Base-by-base conservation (phyloP, 805 yeast genomes). In the Starmerella apis region DNA sequence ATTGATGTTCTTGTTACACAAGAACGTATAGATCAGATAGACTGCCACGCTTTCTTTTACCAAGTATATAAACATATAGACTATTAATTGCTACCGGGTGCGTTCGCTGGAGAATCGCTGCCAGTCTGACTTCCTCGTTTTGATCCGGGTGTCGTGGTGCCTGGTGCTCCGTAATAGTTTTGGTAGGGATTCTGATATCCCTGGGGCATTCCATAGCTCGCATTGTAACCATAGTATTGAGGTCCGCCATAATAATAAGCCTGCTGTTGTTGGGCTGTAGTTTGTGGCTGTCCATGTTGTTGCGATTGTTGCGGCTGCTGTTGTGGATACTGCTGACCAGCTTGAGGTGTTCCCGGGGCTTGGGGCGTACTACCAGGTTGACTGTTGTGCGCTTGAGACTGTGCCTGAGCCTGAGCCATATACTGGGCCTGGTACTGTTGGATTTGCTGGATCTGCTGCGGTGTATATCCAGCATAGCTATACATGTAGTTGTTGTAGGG, bases 381-480 rank as follows among this genome's bases (percentile, higher is more conserved):
- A n/a, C n/a, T n/a, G n/a, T n/a, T n/a, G n/a, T n/a, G n/a, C n/a
- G n/a, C n/a, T n/a, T n/a, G n/a, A n/a, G n/a, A n/a, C n/a, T n/a
- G n/a, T n/a, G n/a, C n/a, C n/a, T n/a, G n/a, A n/a, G 25, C 25
- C 35, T 27, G 35, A 3, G 45, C 45, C 35, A 30, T 4, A 14
- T 27, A 27, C 16, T 28, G 45, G 4, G 45, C 35, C 25, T 42
- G 45, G n/a, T 27, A 19, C 16, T 42, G 35, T 11, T 30, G 45
- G 19, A 27, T 16, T 19, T 42, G 45, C 35, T 42, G 45, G 25
- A 42, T n/a, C 35, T 42, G 45, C 45, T 20, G 24, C 13, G 45
- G 43, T 20, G 43, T 38, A 31, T 38, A 42, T 6, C 45, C 45
- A 7, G 25, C 45, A 42, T 38, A 38, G 43, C 43, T n/a, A n/a